Conservation (phyloP, 768 basidiomycete species). For the Neoboletus magnificus region DNA sequence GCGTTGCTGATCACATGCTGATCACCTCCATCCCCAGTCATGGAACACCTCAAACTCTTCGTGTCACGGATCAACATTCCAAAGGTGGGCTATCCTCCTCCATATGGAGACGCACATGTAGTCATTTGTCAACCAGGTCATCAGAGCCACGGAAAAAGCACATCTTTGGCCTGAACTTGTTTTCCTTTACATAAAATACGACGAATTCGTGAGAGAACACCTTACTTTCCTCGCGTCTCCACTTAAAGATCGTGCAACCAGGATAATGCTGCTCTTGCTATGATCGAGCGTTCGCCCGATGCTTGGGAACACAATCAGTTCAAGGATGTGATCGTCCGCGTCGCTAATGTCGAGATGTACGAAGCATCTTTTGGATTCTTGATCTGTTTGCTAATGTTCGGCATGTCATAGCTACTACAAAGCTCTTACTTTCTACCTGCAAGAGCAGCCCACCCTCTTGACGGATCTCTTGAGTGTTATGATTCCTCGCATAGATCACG, state of each 20-base stretch:
- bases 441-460: constrained; percentile 89
- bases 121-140: constrained; percentile 50
- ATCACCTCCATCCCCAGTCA: constrained; percentile 51
- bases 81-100: constrained; percentile 48
- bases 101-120: not conserved
- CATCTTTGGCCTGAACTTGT: constrained; percentile 99
- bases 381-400: constrained; percentile 2
- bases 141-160: constrained; percentile 92
- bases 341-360: constrained; percentile 96
- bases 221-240: not conserved
- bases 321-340: constrained; percentile 96
- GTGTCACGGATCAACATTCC: constrained; percentile 97
- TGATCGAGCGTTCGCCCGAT: constrained; percentile 98
- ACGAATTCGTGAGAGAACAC: constrained; percentile 68
- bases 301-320: constrained; percentile 99
- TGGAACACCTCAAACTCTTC: constrained; percentile 98
- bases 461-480: constrained; percentile 91
- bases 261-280: constrained; percentile 96
- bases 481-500: constrained; percentile 92
- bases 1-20: not conserved
- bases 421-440: constrained; percentile 88
- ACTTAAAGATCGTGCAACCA: constrained; percentile 28
- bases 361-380: constrained; percentile 16
- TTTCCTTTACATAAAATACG: constrained; percentile 98
- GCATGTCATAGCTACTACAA: constrained; percentile 76